Evolutionary conservation across 176 grass and related monocot genomes (phyloP), one percentile per base, ranked within the genome.

Genomic region (Tillandsia leiboldiana): DNA sequence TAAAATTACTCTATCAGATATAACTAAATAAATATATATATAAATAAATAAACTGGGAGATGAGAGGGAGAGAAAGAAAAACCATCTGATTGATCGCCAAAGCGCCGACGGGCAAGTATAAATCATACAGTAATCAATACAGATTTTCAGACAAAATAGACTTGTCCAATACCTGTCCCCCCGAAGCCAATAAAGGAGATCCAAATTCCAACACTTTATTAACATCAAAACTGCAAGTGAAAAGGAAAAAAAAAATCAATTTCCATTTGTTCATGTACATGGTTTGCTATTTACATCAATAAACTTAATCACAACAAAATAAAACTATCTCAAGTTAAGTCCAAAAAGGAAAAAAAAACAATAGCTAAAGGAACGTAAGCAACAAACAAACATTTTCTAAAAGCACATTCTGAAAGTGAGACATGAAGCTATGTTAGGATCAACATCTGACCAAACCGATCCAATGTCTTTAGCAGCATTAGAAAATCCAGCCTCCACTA

Each of bases 331-430:
- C 15, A 61, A 61, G 12, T 22, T 23, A 42, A 42, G 33, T 42
- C 10, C 9, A 66, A 47, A 47, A 28, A 14, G 8, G 1, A 61
- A 61, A 20, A 20, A 61, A 61, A 61, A 23, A 9, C 12, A 14
- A 67, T 67, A 48, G 47, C 9, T 17, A 51, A 12, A 57, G 10
- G 10, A 68, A 51, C 1, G 15, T 17, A 24, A 7, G 11, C 51
- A 51, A 75, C 24, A 20, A 65, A 27, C 50, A 11, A 66, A 65
- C 48, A 57, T 78, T 58, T 29, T 22, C 18, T 58, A 11, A 52
- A 1, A 28, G 50, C 74, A 99, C 94, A 89, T 99, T 90, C 76
- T 91, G 87, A 99, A 99, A 83, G 94, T 82, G 81, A 93, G 94
- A 50, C 91, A 84, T 65, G 77, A 73, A 6, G 84, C 63, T 68